Percentiles rank a stretch among this genome's conserved stretches.
phyloP scores from a whole-genome alignment of 176 grass and related monocot species.

The Carex littledalei region DNA sequence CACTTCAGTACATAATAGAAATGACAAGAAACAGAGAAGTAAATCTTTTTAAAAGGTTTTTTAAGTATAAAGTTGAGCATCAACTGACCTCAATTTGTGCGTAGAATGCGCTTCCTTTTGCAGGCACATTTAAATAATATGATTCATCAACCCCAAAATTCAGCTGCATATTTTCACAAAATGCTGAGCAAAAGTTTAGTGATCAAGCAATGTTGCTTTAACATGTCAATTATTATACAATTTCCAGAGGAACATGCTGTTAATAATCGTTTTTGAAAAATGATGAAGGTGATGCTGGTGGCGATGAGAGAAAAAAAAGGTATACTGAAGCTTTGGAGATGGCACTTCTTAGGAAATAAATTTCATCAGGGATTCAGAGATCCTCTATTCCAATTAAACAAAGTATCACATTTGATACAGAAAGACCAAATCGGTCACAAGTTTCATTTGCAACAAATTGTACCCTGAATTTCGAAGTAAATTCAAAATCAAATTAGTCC shows the following conservation, averaged over 20 bases:
- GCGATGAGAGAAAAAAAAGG: not conserved
- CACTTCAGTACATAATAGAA: not conserved
- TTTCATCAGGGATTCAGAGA: not conserved
- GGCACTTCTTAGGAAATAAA: not conserved
- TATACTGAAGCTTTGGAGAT: not conserved
- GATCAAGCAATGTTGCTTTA: not conserved
- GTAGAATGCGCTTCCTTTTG: slow-evolving; percentile 42
- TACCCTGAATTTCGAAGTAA: not conserved
- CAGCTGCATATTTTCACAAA: slow-evolving; percentile 50
- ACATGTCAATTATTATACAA: not conserved
- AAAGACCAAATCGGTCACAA: not conserved
- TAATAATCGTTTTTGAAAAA: not conserved
- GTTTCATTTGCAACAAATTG: not conserved
- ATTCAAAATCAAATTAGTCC: not conserved
- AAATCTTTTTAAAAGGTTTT: not conserved
- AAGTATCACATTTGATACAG: not conserved
- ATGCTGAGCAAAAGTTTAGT: slow-evolving; percentile 4
- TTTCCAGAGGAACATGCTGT: not conserved
- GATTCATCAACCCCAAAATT: slow-evolving; percentile 80
- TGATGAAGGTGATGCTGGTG: not conserved
- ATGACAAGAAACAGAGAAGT: not conserved
- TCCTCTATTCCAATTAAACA: not conserved
- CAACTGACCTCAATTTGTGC: slow-evolving; percentile 65
- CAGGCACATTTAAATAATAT: slow-evolving; percentile 57
- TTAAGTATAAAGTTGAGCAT: not conserved